Base-by-base conservation (phyloP, 2,329 filamentous ascomycete genomes). In the Ophiosphaerella herpotricha region DNA sequence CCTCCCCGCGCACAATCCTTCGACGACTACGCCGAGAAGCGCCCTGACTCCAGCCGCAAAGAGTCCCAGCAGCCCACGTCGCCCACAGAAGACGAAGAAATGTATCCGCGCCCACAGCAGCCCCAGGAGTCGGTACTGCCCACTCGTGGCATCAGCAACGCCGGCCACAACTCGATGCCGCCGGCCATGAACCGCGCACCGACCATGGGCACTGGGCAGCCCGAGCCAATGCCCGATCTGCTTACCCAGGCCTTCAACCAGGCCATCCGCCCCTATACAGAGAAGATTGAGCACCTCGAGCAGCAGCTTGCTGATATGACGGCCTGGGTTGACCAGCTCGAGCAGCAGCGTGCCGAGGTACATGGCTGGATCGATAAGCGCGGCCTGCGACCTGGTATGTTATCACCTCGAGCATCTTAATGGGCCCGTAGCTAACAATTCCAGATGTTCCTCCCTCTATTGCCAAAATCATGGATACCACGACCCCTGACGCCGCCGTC, bases 361-460 rank as follows among this genome's bases (percentile, higher is more conserved):
- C 78, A 80, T 65, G 74, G 75, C 41, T 82, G 79, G 79, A 82
- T 82, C 48, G 79, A 82, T 70, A 82, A 82, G 74, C 72, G 79
- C 35, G 79, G 79, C 18, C 60, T 82, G 43, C 69, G 79, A 63
- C 79, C 79, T 54, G 79, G 79, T 81, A 70, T 50, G 75, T 58
- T 7, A n/a, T 12, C 38, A 18, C 8, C 23, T 12, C 29, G 16
- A 12, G 14, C 21, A 34, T 29, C 26, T 12, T 18, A 12, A 3
- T 38, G 21, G 21, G n/a, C 7, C 13, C 13, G 14, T 32, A 33
- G 47, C 60, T 67, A 52, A 64, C 61, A 40, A 32, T 2, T 7
- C n/a, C 54, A 81, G 79, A 82, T 52, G 79, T 82, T 7, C 79
- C 79, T 29, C 74, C 78, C 29, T 74, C 72, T 51, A 81, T 82